These are phyloP conservation scores for Cubamyces lactineus DNA, from an alignment of 768 basidiomycete species.

Conservation along the genomic window DNA sequence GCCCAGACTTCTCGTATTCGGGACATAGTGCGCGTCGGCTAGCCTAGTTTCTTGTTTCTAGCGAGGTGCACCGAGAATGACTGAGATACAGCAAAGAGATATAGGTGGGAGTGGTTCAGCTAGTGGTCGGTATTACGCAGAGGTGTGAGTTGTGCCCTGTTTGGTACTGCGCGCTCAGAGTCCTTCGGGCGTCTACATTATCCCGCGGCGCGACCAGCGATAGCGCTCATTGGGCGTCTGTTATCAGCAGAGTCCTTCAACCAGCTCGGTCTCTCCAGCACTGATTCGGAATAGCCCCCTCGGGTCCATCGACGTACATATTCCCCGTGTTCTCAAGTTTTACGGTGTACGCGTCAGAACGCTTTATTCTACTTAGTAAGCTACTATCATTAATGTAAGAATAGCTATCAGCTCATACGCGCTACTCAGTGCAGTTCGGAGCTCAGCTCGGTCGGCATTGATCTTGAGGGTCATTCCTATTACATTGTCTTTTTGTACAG, in stretches of 20 bases:
- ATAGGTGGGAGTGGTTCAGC: constrained; percentile 4
- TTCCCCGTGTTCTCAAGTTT: not conserved
- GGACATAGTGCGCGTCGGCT: constrained; percentile 49
- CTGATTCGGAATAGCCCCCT: not conserved
- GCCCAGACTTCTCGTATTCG: constrained; percentile 96
- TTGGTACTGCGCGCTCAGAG: constrained; percentile 12
- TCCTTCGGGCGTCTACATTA: not conserved
- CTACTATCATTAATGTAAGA: not conserved
- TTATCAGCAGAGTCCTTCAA: no score
- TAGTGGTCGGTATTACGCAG: constrained; percentile 7
- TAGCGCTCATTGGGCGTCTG: no score
- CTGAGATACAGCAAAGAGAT: not conserved
- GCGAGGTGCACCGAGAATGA: not conserved
- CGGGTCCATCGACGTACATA: no score
- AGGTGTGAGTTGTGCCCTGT: constrained; percentile 14
- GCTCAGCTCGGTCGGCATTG: no score
- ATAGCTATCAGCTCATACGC: no score
- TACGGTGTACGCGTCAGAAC: not conserved
- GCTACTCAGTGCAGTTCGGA: no score
- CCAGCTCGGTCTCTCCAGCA: no score
- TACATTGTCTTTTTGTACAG: no score
- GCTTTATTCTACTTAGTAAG: not conserved
- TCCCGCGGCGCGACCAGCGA: no score
- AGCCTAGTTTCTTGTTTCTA: not conserved
- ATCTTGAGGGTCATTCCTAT: no score